Conservation (phyloP, 2,329 filamentous ascomycete species). For the Pyricularia pennisetigena region DNA sequence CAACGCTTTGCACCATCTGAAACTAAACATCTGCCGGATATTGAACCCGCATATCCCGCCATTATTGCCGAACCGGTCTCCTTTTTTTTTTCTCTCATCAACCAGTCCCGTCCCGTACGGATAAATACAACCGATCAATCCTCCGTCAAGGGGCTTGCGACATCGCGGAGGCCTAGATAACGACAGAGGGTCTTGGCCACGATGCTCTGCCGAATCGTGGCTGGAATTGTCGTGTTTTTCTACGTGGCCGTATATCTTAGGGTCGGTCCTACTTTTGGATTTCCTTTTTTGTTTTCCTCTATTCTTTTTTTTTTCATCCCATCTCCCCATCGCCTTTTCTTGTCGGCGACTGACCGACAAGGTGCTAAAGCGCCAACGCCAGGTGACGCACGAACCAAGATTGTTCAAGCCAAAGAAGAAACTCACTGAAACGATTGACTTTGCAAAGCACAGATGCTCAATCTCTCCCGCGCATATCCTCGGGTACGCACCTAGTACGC, state of each 20-base stretch:
- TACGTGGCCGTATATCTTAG: slow-evolving; percentile 4
- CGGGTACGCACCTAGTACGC: not conserved
- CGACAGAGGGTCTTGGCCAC: not conserved
- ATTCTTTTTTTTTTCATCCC: not conserved
- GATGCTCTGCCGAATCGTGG: not conserved
- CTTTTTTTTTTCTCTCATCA: not conserved
- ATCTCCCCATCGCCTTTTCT: not conserved
- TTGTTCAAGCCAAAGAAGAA: not conserved
- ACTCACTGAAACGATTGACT: not conserved
- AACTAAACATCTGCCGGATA: slow-evolving; percentile 1
- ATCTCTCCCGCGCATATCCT: not conserved
- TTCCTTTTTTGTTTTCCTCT: not conserved
- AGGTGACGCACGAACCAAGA: not conserved
- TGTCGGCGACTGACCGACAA: not conserved
- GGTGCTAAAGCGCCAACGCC: not conserved
- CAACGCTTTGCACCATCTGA: not conserved
- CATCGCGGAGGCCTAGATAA: not conserved
- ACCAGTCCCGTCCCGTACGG: not conserved
- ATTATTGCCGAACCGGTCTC: not conserved
- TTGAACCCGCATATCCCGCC: not conserved
- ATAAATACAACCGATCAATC: slow-evolving; percentile 1
- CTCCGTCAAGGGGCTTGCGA: not conserved
- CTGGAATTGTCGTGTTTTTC: not conserved
- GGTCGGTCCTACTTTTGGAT: not conserved
- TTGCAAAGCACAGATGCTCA: not conserved